These are phyloP conservation scores for Exophiala sp. DNA, from an alignment of 2,329 filamentous ascomycete genomes.

Conservation along the genomic window DNA sequence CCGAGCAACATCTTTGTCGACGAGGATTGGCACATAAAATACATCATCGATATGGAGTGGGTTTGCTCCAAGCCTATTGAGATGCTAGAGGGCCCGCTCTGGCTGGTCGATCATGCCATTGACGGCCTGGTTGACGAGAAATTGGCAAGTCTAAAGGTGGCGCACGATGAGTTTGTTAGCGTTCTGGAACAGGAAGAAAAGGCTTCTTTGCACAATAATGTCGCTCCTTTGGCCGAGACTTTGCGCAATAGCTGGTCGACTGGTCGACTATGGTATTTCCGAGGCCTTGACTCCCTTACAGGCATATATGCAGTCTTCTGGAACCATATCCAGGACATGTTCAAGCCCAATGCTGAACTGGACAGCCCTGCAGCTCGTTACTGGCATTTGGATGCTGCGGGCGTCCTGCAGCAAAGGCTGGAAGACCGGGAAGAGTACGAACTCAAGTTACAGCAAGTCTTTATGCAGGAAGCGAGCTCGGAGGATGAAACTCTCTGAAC, in stretches of 20 bases:
- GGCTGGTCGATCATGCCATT: constrained; percentile 15
- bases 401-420: not conserved
- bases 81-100: constrained; percentile 29
- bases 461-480: not conserved
- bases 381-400: constrained; percentile 3
- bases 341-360: not conserved
- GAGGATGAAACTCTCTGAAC: not conserved
- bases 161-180: constrained; percentile 9
- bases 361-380: not conserved
- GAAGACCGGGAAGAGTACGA: constrained; percentile 3
- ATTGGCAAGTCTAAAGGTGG: constrained; percentile 6
- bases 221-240: not conserved
- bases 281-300: constrained; percentile 5
- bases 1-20: constrained; percentile 34
- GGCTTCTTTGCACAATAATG: not conserved
- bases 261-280: constrained; percentile 8
- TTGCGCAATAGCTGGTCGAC: constrained; percentile 5
- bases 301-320: constrained; percentile 10
- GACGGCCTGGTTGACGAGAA: constrained; percentile 13
- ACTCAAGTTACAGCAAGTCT: constrained; percentile 1
- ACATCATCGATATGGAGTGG: constrained; percentile 36
- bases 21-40: constrained; percentile 33
- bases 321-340: constrained; percentile 7
- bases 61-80: constrained; percentile 32
- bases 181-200: constrained; percentile 8